Evolutionary conservation across 1,139 yeast species (phyloP).

Genomic region (Zhuliangozyma blackwelliae): DNA sequence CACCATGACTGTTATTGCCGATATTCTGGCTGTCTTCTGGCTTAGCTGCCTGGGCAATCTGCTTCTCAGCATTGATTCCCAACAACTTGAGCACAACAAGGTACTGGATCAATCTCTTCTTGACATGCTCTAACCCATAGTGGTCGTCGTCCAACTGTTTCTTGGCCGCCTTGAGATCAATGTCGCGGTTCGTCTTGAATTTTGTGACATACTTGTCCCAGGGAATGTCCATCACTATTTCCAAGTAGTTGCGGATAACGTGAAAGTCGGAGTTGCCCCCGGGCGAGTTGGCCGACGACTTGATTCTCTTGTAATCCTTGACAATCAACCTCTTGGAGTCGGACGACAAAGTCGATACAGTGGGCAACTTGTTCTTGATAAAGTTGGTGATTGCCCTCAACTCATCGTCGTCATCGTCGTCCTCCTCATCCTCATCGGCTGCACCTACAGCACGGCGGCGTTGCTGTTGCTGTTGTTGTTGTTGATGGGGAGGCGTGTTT

Average conservation of each 20-base stretch:
- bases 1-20: too few relatives aligned
- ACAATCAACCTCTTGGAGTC: constrained; percentile 57
- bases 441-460: constrained; percentile 4
- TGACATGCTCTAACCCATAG: constrained; percentile 78
- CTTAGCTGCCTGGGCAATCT: constrained; percentile 12
- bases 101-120: constrained; percentile 76
- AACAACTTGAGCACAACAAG: constrained; percentile 72
- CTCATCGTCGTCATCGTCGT: constrained; percentile 45
- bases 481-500: constrained; percentile 6
- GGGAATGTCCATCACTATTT: constrained; percentile 66
- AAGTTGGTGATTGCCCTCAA: constrained; percentile 41
- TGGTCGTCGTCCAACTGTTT: constrained; percentile 72
- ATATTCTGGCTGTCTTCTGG: constrained; percentile 1
- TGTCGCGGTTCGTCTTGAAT: constrained; percentile 37
- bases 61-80: constrained; percentile 35
- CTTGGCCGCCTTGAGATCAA: constrained; percentile 55
- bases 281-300: constrained; percentile 43
- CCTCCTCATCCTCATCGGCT: constrained; percentile 20
- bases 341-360: constrained; percentile 27
- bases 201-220: constrained; percentile 46
- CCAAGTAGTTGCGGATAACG: constrained; percentile 66
- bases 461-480: constrained; percentile 3
- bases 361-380: constrained; percentile 43
- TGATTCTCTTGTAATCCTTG: constrained; percentile 63
- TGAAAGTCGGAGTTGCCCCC: constrained; percentile 67